A percentile compares a stretch with the other conserved stretches of the same genome.
Evolutionary conservation across 2,329 filamentous ascomycete genomes (phyloP).

Genomic region (Epichloe baconii): DNA sequence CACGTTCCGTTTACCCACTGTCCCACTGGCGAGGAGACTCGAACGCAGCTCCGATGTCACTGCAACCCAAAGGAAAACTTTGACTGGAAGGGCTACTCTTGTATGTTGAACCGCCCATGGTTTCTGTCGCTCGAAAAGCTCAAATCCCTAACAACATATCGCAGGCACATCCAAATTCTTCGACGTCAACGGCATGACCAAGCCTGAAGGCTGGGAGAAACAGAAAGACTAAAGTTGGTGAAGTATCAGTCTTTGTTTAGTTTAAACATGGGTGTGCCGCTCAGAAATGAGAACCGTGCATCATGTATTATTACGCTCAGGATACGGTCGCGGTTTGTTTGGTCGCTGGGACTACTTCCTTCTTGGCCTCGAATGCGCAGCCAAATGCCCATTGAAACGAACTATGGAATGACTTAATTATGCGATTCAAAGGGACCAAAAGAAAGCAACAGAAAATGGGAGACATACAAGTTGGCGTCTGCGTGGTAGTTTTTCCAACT

Average conservation of each 20-base stretch:
- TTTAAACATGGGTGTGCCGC: background rate
- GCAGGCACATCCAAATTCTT: slow-evolving; percentile 64
- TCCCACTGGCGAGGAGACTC: slow-evolving; percentile 75
- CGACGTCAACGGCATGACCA: slow-evolving; percentile 66
- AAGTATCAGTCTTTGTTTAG: background rate
- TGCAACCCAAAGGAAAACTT: slow-evolving; percentile 97
- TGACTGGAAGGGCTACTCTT: slow-evolving; percentile 98
- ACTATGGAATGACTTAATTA: background rate
- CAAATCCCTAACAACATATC: background rate
- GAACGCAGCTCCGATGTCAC: slow-evolving; percentile 77
- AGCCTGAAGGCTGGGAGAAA: slow-evolving; percentile 69
- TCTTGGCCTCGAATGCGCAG: background rate
- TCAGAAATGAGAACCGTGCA: background rate
- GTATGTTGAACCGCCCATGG: slow-evolving; percentile 38
- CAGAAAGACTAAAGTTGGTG: background rate
- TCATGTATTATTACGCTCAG: background rate
- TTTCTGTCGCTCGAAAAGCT: background rate
- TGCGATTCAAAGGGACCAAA: background rate
- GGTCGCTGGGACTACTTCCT: background rate
- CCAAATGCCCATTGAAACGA: background rate
- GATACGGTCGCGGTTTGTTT: background rate
- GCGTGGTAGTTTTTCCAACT: background rate
- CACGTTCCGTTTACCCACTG: slow-evolving; percentile 98
- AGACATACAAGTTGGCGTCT: background rate
- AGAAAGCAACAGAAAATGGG: background rate